Percentiles rank a stretch among this genome's conserved stretches.
Evolutionary conservation across 2,329 filamentous ascomycete species (phyloP).

Genomic region (Sphaerulina vaccinii): DNA sequence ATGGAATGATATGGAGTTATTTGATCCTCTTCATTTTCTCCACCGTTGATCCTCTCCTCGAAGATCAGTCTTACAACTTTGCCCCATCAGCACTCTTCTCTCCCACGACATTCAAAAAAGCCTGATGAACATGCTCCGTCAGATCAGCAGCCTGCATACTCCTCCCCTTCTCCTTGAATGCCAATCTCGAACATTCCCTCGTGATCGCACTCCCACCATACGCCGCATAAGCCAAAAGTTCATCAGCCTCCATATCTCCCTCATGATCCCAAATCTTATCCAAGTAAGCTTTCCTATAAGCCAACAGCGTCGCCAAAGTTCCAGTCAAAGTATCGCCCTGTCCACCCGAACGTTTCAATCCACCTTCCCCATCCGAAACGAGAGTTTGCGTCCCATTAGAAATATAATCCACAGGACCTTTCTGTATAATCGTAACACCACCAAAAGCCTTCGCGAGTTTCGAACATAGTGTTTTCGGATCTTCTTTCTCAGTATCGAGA

Average conservation of each 20-base stretch:
- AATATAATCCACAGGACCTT: constrained; percentile 79
- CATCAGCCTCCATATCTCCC: constrained; percentile 54
- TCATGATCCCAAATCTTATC: constrained; percentile 73
- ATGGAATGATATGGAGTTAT: too few relatives aligned
- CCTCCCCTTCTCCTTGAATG: constrained; percentile 80
- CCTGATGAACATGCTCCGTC: constrained; percentile 81
- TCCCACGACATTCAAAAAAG: constrained; percentile 78
- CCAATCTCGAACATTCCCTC: constrained; percentile 82
- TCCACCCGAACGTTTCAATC: constrained; percentile 84
- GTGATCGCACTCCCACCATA: constrained; percentile 87
- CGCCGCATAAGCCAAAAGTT: constrained; percentile 71
- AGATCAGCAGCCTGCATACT: constrained; percentile 90
- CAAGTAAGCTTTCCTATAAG: constrained; percentile 83
- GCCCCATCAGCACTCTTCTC: constrained; percentile 48
- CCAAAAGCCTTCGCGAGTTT: constrained; percentile 74
- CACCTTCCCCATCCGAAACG: constrained; percentile 73
- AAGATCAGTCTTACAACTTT: constrained; percentile 25
- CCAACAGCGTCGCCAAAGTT: constrained; percentile 80
- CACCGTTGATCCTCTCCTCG: too few relatives aligned
- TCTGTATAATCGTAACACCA: constrained; percentile 88
- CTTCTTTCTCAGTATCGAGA: constrained; percentile 56
- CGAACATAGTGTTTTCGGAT: constrained; percentile 59
- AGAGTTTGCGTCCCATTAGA: constrained; percentile 76
- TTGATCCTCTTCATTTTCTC: too few relatives aligned
- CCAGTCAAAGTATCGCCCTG: constrained; percentile 96